These are phyloP conservation scores for Apophysomyces elegans DNA, from an alignment of 371 early-diverging fungal species.

Conservation along the genomic window DNA sequence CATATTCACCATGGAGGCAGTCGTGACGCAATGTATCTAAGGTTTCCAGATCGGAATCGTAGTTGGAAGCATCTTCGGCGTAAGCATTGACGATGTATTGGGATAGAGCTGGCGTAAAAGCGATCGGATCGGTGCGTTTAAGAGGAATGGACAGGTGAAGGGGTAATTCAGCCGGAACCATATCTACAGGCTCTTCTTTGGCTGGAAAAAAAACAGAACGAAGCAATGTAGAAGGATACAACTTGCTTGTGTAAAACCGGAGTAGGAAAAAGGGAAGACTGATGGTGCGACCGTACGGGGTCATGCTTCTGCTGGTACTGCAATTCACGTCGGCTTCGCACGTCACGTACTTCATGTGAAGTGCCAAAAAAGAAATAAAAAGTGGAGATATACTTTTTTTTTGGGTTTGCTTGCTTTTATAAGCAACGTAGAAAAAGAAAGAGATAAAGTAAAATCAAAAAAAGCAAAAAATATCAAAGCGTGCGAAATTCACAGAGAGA, in stretches of 20 bases:
- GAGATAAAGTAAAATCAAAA: background rate
- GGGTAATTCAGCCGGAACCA: conserved; percentile 21
- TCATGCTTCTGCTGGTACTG: conserved; percentile 10
- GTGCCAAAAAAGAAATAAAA: conserved; percentile 11
- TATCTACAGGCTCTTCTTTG: conserved; percentile 14
- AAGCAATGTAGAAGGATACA: conserved; percentile 15
- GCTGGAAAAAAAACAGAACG: conserved; percentile 14
- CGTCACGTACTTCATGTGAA: conserved; percentile 12
- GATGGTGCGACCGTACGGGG: conserved; percentile 7
- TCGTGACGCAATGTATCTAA: conserved; percentile 38
- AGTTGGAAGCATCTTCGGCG: conserved; percentile 40
- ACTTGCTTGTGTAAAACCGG: conserved; percentile 10
- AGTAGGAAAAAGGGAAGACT: conserved; percentile 9
- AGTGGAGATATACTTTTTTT: conserved; percentile 9
- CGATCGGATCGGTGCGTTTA: conserved; percentile 22
- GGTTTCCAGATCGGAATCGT: conserved; percentile 30
- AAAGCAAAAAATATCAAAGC: background rate
- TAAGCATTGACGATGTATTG: conserved; percentile 46
- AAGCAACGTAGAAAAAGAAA: background rate
- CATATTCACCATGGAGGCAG: conserved; percentile 18
- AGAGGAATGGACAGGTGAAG: conserved; percentile 22
- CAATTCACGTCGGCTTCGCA: conserved; percentile 1
- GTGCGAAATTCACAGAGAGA: conserved; percentile 6
- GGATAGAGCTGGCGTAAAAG: conserved; percentile 34
- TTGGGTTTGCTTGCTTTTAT: background rate